These are phyloP conservation scores for Trifolium subterraneum DNA, from an alignment of 306 rosid species.

Conservation along the genomic window DNA sequence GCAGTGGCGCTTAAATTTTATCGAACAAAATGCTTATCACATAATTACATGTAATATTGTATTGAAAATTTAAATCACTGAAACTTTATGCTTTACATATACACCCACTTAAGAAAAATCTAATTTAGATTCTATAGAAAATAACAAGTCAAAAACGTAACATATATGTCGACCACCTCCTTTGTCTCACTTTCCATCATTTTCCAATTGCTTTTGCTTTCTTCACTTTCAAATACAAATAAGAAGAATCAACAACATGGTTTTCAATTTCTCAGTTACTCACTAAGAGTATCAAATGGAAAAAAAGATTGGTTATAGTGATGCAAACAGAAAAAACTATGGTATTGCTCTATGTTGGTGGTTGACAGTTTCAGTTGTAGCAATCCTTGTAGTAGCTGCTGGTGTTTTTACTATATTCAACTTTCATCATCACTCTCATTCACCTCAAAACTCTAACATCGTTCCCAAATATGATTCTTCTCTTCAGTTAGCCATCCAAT, in stretches of 20 bases:
- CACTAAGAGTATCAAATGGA: slow-evolving; percentile 37
- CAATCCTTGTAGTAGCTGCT: slow-evolving; percentile 45
- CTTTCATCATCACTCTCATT: slow-evolving; percentile 30
- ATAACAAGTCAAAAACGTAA: neutral
- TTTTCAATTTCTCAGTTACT: neutral
- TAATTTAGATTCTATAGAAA: neutral
- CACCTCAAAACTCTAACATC: slow-evolving; percentile 39
- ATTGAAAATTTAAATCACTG: neutral
- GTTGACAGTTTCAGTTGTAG: slow-evolving; percentile 44
- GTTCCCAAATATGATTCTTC: slow-evolving; percentile 51
- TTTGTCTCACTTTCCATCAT: slow-evolving; percentile 37
- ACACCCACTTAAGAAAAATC: neutral
- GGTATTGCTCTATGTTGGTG: slow-evolving; percentile 45
- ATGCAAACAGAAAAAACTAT: slow-evolving; percentile 29
- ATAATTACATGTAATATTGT: slow-evolving; percentile 1
- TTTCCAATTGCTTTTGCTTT: neutral
- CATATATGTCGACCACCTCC: slow-evolving; percentile 2
- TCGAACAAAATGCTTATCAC: slow-evolving; percentile 13
- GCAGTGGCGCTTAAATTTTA: neutral
- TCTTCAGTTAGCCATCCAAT: slow-evolving; percentile 58
- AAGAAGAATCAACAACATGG: neutral
- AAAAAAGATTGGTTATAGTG: slow-evolving; percentile 6
- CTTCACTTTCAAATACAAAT: neutral
- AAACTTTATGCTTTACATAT: neutral
- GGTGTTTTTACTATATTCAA: slow-evolving; percentile 39